Conservation (phyloP, 2,329 filamentous ascomycete genomes). For the Cercospora brassicicola region DNA sequence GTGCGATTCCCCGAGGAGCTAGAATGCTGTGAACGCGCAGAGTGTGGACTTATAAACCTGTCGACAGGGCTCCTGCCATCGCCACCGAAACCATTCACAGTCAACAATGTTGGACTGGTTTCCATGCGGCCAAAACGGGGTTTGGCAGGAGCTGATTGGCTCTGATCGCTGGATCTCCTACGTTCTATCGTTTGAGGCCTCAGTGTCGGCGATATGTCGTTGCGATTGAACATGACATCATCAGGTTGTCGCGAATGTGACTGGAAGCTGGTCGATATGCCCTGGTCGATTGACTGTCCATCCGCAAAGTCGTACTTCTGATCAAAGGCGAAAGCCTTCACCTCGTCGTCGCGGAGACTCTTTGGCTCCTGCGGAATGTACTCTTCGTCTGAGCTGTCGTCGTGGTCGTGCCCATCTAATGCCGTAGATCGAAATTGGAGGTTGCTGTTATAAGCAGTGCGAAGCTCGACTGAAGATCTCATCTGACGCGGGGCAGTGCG, state of each 20-base stretch:
- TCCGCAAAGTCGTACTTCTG: slow-evolving; percentile 37
- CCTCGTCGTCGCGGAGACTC: slow-evolving; percentile 16
- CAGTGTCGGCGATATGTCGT: slow-evolving; percentile 22
- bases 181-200: slow-evolving; percentile 18
- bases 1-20: slow-evolving; percentile 33
- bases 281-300: slow-evolving; percentile 38
- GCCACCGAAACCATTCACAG: slow-evolving; percentile 20
- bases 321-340: slow-evolving; percentile 27
- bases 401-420: slow-evolving; percentile 15
- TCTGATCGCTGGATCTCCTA: slow-evolving; percentile 33
- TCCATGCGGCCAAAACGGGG: slow-evolving; percentile 34
- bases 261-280: slow-evolving; percentile 41
- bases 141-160: slow-evolving; percentile 26
- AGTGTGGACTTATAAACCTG: slow-evolving; percentile 27
- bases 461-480: slow-evolving; percentile 36
- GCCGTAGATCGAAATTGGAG: slow-evolving; percentile 25
- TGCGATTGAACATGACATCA: slow-evolving; percentile 29
- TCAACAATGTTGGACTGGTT: slow-evolving; percentile 31
- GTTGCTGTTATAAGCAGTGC: slow-evolving; percentile 29
- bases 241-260: slow-evolving; percentile 30
- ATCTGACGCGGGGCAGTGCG: slow-evolving; percentile 34
- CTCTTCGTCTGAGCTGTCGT: slow-evolving; percentile 26
- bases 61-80: slow-evolving; percentile 25
- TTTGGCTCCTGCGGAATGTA: slow-evolving; percentile 13
- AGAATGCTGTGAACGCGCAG: slow-evolving; percentile 26